These are phyloP conservation scores for Sapria himalayana DNA, from an alignment of 345 rosid species.

Conservation along the genomic window DNA sequence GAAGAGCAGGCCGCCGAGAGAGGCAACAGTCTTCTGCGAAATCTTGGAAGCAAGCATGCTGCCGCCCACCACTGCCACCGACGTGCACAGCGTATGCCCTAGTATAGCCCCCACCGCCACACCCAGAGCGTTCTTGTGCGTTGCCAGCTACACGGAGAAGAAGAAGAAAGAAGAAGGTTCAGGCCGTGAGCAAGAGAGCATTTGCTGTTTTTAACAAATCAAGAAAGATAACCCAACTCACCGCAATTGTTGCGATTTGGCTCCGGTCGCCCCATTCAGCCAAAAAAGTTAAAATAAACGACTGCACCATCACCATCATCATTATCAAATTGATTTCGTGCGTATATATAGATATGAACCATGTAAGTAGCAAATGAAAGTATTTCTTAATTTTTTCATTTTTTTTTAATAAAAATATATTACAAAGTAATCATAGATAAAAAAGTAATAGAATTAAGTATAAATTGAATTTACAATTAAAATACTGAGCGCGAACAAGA, in stretches of 20 bases:
- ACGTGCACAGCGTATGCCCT: slow-evolving; percentile 83
- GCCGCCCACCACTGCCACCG: slow-evolving; percentile 90
- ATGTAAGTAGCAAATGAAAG: no score
- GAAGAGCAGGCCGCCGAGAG: slow-evolving; percentile 83
- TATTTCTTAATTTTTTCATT: no score
- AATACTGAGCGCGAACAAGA: no score
- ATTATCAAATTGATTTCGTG: no score
- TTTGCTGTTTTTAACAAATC: background rate
- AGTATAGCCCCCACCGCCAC: slow-evolving; percentile 77
- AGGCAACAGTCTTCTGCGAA: slow-evolving; percentile 85
- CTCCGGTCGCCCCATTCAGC: slow-evolving; percentile 99
- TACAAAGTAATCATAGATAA: no score
- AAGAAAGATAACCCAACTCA: slow-evolving; percentile 17
- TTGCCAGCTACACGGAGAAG: slow-evolving; percentile 45
- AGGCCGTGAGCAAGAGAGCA: background rate
- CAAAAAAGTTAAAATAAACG: slow-evolving; percentile 77
- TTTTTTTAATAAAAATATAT: no score
- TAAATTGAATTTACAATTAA: no score
- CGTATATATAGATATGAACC: no score
- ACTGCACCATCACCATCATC: no score
- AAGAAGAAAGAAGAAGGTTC: background rate
- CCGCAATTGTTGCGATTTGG: slow-evolving; percentile 99
- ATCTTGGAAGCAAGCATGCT: slow-evolving; percentile 95
- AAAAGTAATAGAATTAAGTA: no score
- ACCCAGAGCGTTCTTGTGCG: slow-evolving; percentile 85